Base-by-base conservation (phyloP, 2,329 filamentous ascomycete species). In the Fusarium sp. region DNA sequence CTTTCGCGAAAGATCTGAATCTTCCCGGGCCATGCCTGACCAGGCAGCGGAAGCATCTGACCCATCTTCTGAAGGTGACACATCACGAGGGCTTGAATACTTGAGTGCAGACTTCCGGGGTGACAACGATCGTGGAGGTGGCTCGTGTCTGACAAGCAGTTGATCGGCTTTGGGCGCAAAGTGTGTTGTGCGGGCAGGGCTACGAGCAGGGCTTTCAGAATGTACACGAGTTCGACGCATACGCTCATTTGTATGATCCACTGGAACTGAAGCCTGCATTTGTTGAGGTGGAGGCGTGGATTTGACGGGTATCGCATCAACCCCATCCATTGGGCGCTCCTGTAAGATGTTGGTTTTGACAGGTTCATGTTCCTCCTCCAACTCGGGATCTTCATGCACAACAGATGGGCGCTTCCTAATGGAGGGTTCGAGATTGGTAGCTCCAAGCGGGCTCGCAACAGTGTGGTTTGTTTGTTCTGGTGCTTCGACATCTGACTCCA, bases 91-190 rank as follows among this genome's bases (percentile, higher is more conserved):
- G 49, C 87, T 88, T 2, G 75, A 71, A 13, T 89, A 83, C 76
- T 94, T 94, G 66, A 94, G 75, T 3, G 91, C 92, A 2, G 92
- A 93, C 76, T 95, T 95, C 45, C 89, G 88, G 11, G 92, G 92
- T 0, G 92, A 94, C 12, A 91, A 81, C 7, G 91, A 92, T 47
- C 92, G 85, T 31, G 88, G 83, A 23, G 91, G 89, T 8, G 92
- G 92, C 55, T 88, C 85, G 74, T 94, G 91, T 66, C 84, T 89
- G 30, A 90, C 82, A 2, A 84, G 80, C 13, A 89, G 76, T 41
- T 81, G 85, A 34, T 88, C 84, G 16, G 87, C 82, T 9, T 84
- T 83, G 11, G 84, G 75, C 2, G 88, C 88, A 76, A 94, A 94
- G 72, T 88, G 91, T 13, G 91, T 88, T 31, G 85, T 88, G 34